These are phyloP conservation scores for Xerocomus brunneocitrinus DNA, from an alignment of 768 basidiomycete genomes.

Conservation along the genomic window DNA sequence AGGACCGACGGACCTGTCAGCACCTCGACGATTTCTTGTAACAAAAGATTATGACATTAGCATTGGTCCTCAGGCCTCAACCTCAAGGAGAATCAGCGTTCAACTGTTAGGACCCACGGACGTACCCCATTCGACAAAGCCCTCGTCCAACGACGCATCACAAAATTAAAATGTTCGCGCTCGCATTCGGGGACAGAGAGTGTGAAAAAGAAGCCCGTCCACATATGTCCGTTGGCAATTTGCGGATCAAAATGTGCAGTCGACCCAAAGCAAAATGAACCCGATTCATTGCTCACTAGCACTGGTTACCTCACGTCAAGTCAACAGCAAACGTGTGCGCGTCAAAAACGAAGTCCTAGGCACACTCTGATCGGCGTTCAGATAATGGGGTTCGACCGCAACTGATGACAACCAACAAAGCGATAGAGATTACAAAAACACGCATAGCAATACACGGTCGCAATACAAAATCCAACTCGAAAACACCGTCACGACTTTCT, in stretches of 20 bases:
- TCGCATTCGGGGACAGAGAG: too few species aligned
- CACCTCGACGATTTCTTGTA: too few species aligned
- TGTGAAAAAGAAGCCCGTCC: not conserved
- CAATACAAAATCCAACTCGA: not conserved
- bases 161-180: too few species aligned
- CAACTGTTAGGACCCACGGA: too few species aligned
- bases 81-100: too few species aligned
- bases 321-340: not conserved
- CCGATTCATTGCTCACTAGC: not conserved
- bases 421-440: not conserved
- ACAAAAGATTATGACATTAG: too few species aligned
- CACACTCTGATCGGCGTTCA: not conserved
- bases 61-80: too few species aligned
- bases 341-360: not conserved
- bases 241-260: not conserved
- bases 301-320: too few species aligned
- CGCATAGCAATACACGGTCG: not conserved
- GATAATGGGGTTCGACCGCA: not conserved
- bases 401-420: not conserved
- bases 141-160: too few species aligned
- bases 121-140: too few species aligned
- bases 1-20: too few species aligned
- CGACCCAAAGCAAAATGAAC: not conserved
- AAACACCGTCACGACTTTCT: slow-evolving; percentile 13
- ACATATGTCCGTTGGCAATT: not conserved